Evolutionary conservation across 2,329 filamentous ascomycete genomes (phyloP).

Genomic region (Esteya vermicola): DNA sequence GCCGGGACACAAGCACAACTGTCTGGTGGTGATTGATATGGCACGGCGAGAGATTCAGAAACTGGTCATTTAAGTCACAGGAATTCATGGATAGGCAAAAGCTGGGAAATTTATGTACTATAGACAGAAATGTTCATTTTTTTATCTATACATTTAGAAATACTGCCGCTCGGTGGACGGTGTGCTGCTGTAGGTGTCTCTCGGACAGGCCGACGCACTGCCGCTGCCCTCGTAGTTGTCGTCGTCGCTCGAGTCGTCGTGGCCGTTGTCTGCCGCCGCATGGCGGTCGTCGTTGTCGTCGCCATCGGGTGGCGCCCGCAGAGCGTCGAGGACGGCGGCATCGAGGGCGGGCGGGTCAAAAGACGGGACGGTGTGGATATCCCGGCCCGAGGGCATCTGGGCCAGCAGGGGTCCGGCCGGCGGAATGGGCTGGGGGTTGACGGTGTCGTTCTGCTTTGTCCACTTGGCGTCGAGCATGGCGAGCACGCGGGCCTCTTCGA

Average conservation of each 20-base stretch:
- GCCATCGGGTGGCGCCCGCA: slow-evolving; percentile 38
- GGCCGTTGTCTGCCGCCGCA: neutral
- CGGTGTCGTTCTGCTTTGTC: slow-evolving; percentile 85
- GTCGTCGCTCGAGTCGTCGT: slow-evolving; percentile 27
- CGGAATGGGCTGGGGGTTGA: slow-evolving; percentile 68
- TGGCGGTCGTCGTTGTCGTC: slow-evolving; percentile 24
- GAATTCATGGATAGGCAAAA: too few species aligned
- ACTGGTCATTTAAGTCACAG: slow-evolving; percentile 28
- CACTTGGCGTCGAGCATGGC: slow-evolving; percentile 82
- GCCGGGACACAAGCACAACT: slow-evolving; percentile 26
- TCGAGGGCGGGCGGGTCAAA: slow-evolving; percentile 55
- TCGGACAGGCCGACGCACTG: neutral
- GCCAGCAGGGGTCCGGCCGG: slow-evolving; percentile 56
- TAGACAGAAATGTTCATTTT: too few species aligned
- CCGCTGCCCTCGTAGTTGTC: slow-evolving; percentile 16
- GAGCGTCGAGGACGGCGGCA: too few species aligned
- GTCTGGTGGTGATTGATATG: slow-evolving; percentile 36
- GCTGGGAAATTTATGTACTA: too few species aligned
- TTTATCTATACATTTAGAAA: neutral
- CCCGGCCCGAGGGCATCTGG: slow-evolving; percentile 74
- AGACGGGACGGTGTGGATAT: slow-evolving; percentile 61
- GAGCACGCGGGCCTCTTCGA: slow-evolving; percentile 74
- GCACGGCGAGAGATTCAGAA: slow-evolving; percentile 38
- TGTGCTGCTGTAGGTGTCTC: too few species aligned
- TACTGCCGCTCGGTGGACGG: too few species aligned